A percentile compares a stretch with the other conserved stretches of the same genome.
phyloP scores from a whole-genome alignment of 2,329 filamentous ascomycete species.

The Thielaviopsis ethacetica region DNA sequence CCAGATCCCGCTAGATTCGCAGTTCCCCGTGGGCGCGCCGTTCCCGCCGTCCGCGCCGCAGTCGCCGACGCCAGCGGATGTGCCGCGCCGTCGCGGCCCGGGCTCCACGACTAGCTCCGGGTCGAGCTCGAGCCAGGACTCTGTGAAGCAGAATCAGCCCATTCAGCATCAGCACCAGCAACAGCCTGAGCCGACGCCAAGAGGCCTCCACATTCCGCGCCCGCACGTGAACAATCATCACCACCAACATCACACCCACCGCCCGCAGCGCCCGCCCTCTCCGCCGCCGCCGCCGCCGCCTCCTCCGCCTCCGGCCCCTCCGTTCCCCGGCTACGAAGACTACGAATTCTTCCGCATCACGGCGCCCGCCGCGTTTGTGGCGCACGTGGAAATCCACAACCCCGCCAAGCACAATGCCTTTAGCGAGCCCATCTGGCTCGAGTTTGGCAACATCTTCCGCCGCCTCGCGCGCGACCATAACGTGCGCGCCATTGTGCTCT shows the following conservation, averaged over 20 bases:
- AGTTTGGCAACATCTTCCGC: constrained; percentile 57
- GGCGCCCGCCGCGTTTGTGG: constrained; percentile 56
- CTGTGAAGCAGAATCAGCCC: too few relatives aligned
- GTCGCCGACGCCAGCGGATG: too few relatives aligned
- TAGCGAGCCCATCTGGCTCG: constrained; percentile 69
- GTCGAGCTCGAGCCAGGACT: too few relatives aligned
- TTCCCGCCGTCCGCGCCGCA: too few relatives aligned
- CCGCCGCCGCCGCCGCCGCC: constrained; percentile 3
- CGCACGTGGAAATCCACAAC: constrained; percentile 85
- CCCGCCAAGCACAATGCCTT: constrained; percentile 81
- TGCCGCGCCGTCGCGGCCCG: too few relatives aligned
- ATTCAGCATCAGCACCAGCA: too few relatives aligned
- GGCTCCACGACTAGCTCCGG: too few relatives aligned
- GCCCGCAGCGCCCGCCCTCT: background rate
- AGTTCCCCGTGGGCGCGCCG: too few relatives aligned
- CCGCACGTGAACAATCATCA: background rate
- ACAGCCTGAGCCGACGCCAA: background rate
- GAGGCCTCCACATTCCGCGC: background rate
- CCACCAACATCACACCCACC: background rate
- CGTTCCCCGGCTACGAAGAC: constrained; percentile 23
- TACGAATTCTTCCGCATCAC: constrained; percentile 58
- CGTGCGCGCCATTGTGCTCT: constrained; percentile 63
- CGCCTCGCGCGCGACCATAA: constrained; percentile 54
- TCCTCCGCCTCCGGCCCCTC: constrained; percentile 7
- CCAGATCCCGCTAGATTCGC: too few relatives aligned